These are phyloP conservation scores for Chlorophyllum brunneum DNA, from an alignment of 768 basidiomycete species.

Conservation along the genomic window DNA sequence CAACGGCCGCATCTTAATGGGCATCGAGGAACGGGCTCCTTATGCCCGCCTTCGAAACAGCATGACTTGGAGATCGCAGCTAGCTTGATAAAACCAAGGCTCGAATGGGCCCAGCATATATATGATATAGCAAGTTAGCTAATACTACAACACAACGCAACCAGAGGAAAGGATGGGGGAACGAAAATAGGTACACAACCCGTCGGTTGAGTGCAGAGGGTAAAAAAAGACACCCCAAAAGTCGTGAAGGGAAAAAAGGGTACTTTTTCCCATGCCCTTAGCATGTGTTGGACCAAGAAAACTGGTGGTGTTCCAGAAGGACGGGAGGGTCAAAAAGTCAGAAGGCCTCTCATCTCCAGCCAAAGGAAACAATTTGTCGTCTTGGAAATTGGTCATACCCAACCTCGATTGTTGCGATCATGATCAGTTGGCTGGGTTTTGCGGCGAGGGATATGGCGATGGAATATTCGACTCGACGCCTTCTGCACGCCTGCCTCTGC, in stretches of 20 bases:
- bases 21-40: background rate
- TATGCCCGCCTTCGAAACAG: background rate
- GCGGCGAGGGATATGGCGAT: background rate
- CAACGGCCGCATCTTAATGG: background rate
- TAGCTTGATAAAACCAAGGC: constrained; percentile 1
- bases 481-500: constrained; percentile 21
- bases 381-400: background rate
- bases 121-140: background rate
- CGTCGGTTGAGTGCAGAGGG: background rate
- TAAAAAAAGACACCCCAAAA: constrained; percentile 2
- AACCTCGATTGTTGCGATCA: background rate
- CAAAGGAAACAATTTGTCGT: background rate
- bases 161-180: background rate
- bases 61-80: background rate
- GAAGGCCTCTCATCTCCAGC: no score
- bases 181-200: background rate
- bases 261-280: background rate
- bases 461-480: constrained; percentile 13
- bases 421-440: background rate
- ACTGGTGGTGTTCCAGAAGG: background rate
- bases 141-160: background rate
- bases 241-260: background rate
- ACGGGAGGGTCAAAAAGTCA: background rate
- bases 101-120: background rate
- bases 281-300: background rate